Percentiles rank a stretch among this genome's conserved stretches.
These are phyloP conservation scores for Wickerhamia fluorescens DNA, from an alignment of 805 yeast species.

Conservation along the genomic window DNA sequence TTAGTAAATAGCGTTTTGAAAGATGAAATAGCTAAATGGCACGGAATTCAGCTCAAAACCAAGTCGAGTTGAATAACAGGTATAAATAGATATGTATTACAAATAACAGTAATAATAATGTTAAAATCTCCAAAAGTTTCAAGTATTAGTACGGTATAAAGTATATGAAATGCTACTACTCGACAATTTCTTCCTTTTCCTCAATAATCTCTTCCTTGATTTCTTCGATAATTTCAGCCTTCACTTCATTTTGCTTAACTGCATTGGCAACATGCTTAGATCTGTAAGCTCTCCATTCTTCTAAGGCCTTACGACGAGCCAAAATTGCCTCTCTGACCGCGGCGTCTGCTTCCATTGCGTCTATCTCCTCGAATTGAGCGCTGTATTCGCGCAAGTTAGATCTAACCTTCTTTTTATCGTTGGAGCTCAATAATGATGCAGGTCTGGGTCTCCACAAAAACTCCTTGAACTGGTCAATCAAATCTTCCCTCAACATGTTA, in stretches of 20 bases:
- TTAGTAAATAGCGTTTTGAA: slow-evolving; percentile 74
- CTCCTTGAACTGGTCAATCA: slow-evolving; percentile 76
- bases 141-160: slow-evolving; percentile 1
- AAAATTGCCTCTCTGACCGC: slow-evolving; percentile 86
- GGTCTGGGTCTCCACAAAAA: slow-evolving; percentile 99
- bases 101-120: neutral
- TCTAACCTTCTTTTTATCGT: slow-evolving; percentile 82
- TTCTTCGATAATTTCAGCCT: slow-evolving; percentile 60
- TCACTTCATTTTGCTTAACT: slow-evolving; percentile 43
- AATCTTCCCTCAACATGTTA: slow-evolving; percentile 63
- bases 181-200: slow-evolving; percentile 33
- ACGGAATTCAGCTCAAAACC: slow-evolving; percentile 84
- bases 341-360: slow-evolving; percentile 92
- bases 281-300: slow-evolving; percentile 85
- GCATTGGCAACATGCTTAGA: slow-evolving; percentile 23
- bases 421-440: slow-evolving; percentile 60
- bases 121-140: no score
- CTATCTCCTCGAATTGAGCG: slow-evolving; percentile 89
- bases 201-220: slow-evolving; percentile 68
- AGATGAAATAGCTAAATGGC: slow-evolving; percentile 89
- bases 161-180: slow-evolving; percentile 19
- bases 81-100: no score
- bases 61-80: no score
- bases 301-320: slow-evolving; percentile 71
- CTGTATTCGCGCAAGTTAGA: slow-evolving; percentile 84